Evolutionary conservation across 2,329 filamentous ascomycete species (phyloP).

Genomic region (Aspergillus hortae): DNA sequence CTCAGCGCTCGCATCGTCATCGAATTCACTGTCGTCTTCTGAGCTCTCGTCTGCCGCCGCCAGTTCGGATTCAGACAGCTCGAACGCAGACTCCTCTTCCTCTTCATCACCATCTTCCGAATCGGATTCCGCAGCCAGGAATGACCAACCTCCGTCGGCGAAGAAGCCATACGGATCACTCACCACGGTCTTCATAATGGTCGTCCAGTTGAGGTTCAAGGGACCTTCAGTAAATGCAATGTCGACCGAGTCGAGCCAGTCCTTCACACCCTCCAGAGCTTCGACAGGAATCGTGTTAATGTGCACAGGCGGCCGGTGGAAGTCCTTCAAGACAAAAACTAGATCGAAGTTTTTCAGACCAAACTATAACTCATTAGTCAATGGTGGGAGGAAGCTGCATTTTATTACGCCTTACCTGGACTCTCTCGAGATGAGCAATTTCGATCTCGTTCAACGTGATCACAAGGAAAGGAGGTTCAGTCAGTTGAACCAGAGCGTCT

Average conservation of each 20-base stretch:
- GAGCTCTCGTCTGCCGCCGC: slow-evolving; percentile 68
- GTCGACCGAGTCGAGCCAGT: slow-evolving; percentile 94
- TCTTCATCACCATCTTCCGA: slow-evolving; percentile 73
- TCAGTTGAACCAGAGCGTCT: slow-evolving; percentile 93
- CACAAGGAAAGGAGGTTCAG: slow-evolving; percentile 94
- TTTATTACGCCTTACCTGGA: slow-evolving; percentile 50
- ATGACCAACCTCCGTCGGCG: slow-evolving; percentile 89
- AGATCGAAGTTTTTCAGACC: slow-evolving; percentile 98
- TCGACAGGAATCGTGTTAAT: slow-evolving; percentile 99
- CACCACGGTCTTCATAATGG: slow-evolving; percentile 98
- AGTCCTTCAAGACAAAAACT: slow-evolving; percentile 98
- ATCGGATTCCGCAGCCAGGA: slow-evolving; percentile 83
- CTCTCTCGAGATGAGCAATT: slow-evolving; percentile 91
- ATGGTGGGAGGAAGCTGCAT: neutral
- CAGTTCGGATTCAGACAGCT: slow-evolving; percentile 81
- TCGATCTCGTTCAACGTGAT: slow-evolving; percentile 95
- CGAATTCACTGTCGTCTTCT: slow-evolving; percentile 90
- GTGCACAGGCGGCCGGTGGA: slow-evolving; percentile 81
- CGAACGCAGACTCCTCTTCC: slow-evolving; percentile 87
- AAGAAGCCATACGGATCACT: slow-evolving; percentile 95
- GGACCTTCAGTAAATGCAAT: slow-evolving; percentile 93
- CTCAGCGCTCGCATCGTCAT: slow-evolving; percentile 83
- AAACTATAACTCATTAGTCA: slow-evolving; percentile 58
- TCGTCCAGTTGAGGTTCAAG: slow-evolving; percentile 96
- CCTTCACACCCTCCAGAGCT: slow-evolving; percentile 89